Base-by-base conservation (phyloP, 148 eudicot species). In the Vaccinium myrtillus region DNA sequence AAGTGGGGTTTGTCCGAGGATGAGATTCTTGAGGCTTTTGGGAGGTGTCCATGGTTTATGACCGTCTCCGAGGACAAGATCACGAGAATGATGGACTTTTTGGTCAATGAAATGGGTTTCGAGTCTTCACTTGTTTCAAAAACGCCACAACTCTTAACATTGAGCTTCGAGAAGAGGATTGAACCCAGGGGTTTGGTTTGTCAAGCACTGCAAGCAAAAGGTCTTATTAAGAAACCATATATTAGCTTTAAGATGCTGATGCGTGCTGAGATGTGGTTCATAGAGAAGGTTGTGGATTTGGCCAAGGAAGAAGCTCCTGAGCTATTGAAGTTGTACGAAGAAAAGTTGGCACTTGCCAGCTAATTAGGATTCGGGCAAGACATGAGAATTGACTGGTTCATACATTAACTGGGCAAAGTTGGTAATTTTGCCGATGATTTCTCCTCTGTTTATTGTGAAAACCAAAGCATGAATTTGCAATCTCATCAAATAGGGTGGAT, bases 1-100 rank as follows among this genome's bases (percentile, higher is more conserved):
- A 86, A 80, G 61, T 86, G 88, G 69, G 90, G 88, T 32, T 83
- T 78, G 83, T 86, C 88, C 1, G 76, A 86, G n/a, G 69, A 81
- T 39, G 88, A 86, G 5, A 65, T 79, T 30, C 39, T 55, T 13
- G 4, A n/a, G 30, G 84, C 90, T 16, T 86, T 86, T 78, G 50
- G 59, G 53, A 83, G 21, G 76, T 7, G 81, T 18, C 86, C 67
- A 9, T 11, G 39, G 39, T 27, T 21, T 13, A 69, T 69, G 74
- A 25, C 4, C 4, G 74, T 13, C 27, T 88, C 90, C 0, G 82
- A 81, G 85, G 54, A 86, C 36, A 86, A 86, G 74, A 76, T 86
- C n/a, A 46, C 2, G 21, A 21, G 13, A 61, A 14, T 81, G 8
- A 77, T 88, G 86, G 81, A 88, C 6, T 69, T 81, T 78, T 56